Conservation (phyloP, 805 yeast species). For the Wickerhamomyces strasburgensis region DNA sequence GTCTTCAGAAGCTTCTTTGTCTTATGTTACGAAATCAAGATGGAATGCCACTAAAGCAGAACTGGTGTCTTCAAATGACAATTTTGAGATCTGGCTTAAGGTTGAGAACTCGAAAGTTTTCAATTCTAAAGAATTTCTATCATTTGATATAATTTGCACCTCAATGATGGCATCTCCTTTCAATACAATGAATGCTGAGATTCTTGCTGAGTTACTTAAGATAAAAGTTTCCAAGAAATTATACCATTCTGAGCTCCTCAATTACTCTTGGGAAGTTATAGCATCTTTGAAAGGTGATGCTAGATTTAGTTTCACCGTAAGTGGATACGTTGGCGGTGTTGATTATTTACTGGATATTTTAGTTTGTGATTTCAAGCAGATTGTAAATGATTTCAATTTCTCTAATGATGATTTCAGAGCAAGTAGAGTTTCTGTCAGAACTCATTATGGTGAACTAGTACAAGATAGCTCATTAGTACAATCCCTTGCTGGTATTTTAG, state of each 20-base stretch:
- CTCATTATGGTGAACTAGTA: slow-evolving; percentile 40
- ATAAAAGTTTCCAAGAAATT: slow-evolving; percentile 34
- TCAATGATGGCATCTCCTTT: slow-evolving; percentile 29
- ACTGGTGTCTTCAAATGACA: slow-evolving; percentile 29
- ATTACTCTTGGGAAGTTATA: slow-evolving; percentile 51
- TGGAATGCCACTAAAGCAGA: slow-evolving; percentile 30
- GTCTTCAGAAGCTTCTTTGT: slow-evolving; percentile 29
- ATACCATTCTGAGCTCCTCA: slow-evolving; percentile 51
- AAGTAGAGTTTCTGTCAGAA: slow-evolving; percentile 43
- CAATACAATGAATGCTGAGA: slow-evolving; percentile 45
- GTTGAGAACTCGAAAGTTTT: slow-evolving; percentile 28
- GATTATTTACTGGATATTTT: slow-evolving; percentile 31
- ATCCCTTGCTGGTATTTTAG: slow-evolving; percentile 45
- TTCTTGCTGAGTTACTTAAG: slow-evolving; percentile 46
- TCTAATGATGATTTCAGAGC: slow-evolving; percentile 36
- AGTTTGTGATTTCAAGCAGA: slow-evolving; percentile 26
- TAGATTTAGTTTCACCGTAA: slow-evolving; percentile 45
- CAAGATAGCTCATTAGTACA: slow-evolving; percentile 41
- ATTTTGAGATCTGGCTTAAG: slow-evolving; percentile 50
- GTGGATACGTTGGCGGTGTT: slow-evolving; percentile 47
- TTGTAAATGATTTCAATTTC: slow-evolving; percentile 14
- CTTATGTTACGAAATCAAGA: slow-evolving; percentile 29
- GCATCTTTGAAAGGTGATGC: slow-evolving; percentile 53
- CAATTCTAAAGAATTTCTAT: slow-evolving; percentile 33
- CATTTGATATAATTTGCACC: slow-evolving; percentile 40